Percentiles rank a stretch among this genome's conserved stretches.
phyloP scores from a whole-genome alignment of 2,329 filamentous ascomycete genomes.

The Coniochaeta sp. region DNA sequence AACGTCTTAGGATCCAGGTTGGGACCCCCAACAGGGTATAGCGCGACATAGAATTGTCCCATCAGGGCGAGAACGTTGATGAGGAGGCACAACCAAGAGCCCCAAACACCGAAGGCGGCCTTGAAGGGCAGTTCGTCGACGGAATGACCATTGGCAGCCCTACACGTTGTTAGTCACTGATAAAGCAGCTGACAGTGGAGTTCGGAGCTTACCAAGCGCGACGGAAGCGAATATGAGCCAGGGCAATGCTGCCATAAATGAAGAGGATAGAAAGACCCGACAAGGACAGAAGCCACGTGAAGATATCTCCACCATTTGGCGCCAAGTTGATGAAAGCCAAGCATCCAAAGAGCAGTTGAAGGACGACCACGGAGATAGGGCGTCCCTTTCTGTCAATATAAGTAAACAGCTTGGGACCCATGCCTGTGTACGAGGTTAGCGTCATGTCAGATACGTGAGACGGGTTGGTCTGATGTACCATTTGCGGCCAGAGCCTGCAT shows the following conservation, averaged over 20 bases:
- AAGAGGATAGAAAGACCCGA: conserved; percentile 64
- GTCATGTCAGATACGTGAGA: not conserved
- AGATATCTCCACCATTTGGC: conserved; percentile 32
- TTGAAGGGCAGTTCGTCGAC: conserved; percentile 32
- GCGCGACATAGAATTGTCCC: conserved; percentile 60
- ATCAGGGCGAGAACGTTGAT: conserved; percentile 60
- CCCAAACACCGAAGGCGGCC: conserved; percentile 45
- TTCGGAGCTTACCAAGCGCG: conserved; percentile 48
- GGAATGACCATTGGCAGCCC: conserved; percentile 4
- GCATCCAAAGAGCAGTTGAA: conserved; percentile 42
- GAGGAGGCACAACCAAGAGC: conserved; percentile 57
- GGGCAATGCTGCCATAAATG: conserved; percentile 60
- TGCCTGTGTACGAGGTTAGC: conserved; percentile 10
- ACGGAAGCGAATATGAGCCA: conserved; percentile 54
- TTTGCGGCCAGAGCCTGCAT: conserved; percentile 33
- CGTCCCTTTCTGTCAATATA: conserved; percentile 52
- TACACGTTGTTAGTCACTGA: conserved; percentile 3
- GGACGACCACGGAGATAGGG: conserved; percentile 40
- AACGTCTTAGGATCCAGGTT: conserved; percentile 24
- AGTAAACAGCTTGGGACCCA: conserved; percentile 43
- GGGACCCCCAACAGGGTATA: conserved; percentile 24
- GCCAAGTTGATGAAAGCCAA: conserved; percentile 45
- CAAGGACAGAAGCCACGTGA: conserved; percentile 57
- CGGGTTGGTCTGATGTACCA: conserved; percentile 10
- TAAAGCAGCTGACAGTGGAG: conserved; percentile 20